phyloP scores from a whole-genome alignment of 2,329 filamentous ascomycete species.

The Hansfordia pulvinata region DNA sequence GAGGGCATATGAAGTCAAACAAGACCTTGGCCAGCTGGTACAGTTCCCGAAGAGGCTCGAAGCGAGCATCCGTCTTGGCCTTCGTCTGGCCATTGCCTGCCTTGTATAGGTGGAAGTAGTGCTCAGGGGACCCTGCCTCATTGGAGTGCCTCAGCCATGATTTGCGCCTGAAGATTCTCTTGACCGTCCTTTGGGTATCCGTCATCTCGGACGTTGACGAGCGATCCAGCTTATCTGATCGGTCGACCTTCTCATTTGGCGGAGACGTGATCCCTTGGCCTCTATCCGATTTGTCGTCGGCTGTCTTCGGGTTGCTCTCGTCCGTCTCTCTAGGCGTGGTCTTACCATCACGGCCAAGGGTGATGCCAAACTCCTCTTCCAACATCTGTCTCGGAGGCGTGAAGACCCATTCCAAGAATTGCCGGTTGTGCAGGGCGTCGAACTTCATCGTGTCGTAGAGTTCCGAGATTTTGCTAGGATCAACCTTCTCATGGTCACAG shows the following conservation, averaged over 20 bases:
- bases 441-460: conserved; percentile 99
- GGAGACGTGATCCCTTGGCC: conserved; percentile 15
- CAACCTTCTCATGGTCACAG: conserved; percentile 91
- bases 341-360: conserved; percentile 25
- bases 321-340: conserved; percentile 22
- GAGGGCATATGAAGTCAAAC: conserved; percentile 96
- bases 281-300: conserved; percentile 28
- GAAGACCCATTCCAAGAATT: conserved; percentile 95
- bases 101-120: conserved; percentile 85
- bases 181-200: conserved; percentile 22
- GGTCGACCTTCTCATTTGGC: conserved; percentile 13
- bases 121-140: conserved; percentile 45
- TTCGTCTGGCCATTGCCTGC: conserved; percentile 62
- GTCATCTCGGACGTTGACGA: conserved; percentile 14
- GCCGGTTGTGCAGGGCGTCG: conserved; percentile 89
- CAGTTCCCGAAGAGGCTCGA: conserved; percentile 81
- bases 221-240: conserved; percentile 10
- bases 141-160: conserved; percentile 43
- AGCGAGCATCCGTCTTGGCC: conserved; percentile 68
- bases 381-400: conserved; percentile 71
- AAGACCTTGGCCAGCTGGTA: conserved; percentile 90
- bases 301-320: conserved; percentile 18
- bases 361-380: conserved; percentile 49
- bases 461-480: conserved; percentile 97
- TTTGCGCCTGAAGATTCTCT: conserved; percentile 43